A percentile compares a stretch with the other conserved stretches of the same genome.
Evolutionary conservation across 73 alveolate species (phyloP).

Genomic region (Paramecium sexaurelia): DNA sequence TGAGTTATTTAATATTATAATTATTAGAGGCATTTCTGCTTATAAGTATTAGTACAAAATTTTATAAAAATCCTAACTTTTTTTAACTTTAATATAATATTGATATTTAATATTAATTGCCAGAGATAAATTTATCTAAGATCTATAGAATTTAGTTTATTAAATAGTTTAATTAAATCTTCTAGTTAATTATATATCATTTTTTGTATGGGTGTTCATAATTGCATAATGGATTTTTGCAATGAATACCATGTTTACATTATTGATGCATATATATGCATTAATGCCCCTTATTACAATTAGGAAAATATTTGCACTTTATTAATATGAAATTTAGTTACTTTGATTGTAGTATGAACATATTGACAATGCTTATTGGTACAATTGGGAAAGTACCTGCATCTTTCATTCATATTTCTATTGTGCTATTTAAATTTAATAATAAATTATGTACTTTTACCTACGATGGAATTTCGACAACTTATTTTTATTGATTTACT

Average conservation of each 20-base stretch:
- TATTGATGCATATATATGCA: neutral
- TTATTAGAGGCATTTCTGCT: neutral
- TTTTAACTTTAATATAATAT: too few species aligned
- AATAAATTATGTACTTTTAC: conserved; percentile 4
- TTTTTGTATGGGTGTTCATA: conserved; percentile 1
- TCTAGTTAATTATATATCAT: neutral
- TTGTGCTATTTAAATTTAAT: neutral
- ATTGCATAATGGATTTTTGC: neutral
- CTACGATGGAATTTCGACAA: neutral
- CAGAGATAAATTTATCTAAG: too few species aligned
- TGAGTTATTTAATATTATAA: neutral
- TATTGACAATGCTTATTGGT: conserved; percentile 22
- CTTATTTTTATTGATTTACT: neutral
- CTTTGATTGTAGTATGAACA: neutral
- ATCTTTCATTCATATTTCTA: neutral
- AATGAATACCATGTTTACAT: conserved; percentile 12
- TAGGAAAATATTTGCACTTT: conserved; percentile 19
- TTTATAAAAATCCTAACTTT: too few species aligned
- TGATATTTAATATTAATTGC: too few species aligned
- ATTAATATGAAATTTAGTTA: neutral
- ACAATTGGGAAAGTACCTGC: conserved; percentile 31
- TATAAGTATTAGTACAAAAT: too few species aligned
- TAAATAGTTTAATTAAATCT: neutral
- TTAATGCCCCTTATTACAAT: neutral
- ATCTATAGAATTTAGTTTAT: too few species aligned